Conservation (phyloP, 169 alveolate genomes). For the Cryptosporidium xiaoi region DNA sequence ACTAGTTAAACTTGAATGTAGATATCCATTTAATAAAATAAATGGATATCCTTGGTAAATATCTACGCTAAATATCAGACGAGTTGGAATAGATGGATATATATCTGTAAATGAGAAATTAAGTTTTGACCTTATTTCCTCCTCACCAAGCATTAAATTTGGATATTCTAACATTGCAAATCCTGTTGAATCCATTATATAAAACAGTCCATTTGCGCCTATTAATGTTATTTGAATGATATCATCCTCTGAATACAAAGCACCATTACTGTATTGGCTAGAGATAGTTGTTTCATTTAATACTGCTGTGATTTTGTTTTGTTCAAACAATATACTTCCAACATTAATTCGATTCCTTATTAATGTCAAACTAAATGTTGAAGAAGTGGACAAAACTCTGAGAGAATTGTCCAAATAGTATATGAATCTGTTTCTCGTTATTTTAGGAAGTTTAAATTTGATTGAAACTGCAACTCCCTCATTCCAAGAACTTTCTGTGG, state of each 20-base stretch:
- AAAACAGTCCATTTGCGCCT: slow-evolving; percentile 32
- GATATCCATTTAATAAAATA: slow-evolving; percentile 50
- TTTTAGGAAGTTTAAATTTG: slow-evolving; percentile 20
- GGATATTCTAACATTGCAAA: slow-evolving; percentile 62
- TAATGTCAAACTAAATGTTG: slow-evolving; percentile 32
- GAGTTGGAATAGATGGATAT: slow-evolving; percentile 35
- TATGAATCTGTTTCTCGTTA: slow-evolving; percentile 28
- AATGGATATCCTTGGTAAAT: slow-evolving; percentile 61
- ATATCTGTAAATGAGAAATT: slow-evolving; percentile 50
- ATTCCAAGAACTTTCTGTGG: slow-evolving; percentile 19
- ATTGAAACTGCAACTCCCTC: slow-evolving; percentile 48
- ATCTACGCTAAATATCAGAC: slow-evolving; percentile 27
- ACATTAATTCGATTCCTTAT: slow-evolving; percentile 5
- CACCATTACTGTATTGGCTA: slow-evolving; percentile 53
- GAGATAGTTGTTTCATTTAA: slow-evolving; percentile 8
- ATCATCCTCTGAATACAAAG: slow-evolving; percentile 11
- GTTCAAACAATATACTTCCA: slow-evolving; percentile 43
- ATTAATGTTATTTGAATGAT: slow-evolving; percentile 36
- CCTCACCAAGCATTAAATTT: slow-evolving; percentile 21
- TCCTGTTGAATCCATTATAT: slow-evolving; percentile 58
- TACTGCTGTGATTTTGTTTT: slow-evolving; percentile 7
- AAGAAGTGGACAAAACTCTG: slow-evolving; percentile 11
- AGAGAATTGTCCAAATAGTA: slow-evolving; percentile 50
- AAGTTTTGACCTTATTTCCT: slow-evolving; percentile 21
- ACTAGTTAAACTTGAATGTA: slow-evolving; percentile 38